These are phyloP conservation scores for Nitzschia putrida DNA, from an alignment of 108 stramenopile species.

Conservation along the genomic window DNA sequence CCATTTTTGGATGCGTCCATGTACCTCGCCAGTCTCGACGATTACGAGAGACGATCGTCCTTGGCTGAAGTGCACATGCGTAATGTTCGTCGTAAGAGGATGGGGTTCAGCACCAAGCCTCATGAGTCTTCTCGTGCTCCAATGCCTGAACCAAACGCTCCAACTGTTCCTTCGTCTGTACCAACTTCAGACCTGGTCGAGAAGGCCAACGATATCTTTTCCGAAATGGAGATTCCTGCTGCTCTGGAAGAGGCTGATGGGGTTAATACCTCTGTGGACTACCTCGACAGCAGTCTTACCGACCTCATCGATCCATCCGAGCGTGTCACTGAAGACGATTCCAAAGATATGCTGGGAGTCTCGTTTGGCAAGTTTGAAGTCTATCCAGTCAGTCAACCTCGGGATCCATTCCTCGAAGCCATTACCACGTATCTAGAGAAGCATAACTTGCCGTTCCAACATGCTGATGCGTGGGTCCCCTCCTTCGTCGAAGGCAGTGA, in stretches of 20 bases:
- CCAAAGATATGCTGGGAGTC: background rate
- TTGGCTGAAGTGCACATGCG: slow-evolving; percentile 47
- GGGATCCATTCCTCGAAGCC: slow-evolving; percentile 45
- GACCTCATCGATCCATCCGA: background rate
- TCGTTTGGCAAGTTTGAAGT: background rate
- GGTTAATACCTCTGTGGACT: background rate
- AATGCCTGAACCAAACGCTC: too few species aligned
- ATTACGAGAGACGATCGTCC: slow-evolving; percentile 38
- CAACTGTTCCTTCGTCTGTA: too few species aligned
- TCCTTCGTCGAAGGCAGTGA: slow-evolving; percentile 29
- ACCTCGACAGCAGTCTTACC: background rate
- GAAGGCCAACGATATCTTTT: background rate
- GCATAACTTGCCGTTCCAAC: slow-evolving; percentile 52
- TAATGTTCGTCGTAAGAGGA: slow-evolving; percentile 52
- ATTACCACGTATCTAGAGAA: slow-evolving; percentile 41
- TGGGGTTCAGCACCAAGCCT: slow-evolving; percentile 14
- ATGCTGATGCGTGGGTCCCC: slow-evolving; percentile 72
- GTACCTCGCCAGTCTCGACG: slow-evolving; percentile 61
- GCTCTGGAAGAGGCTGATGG: background rate
- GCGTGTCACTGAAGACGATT: background rate
- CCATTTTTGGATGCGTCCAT: slow-evolving; percentile 47
- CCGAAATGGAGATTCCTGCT: background rate
- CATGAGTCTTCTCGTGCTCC: background rate
- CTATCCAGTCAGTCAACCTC: background rate
- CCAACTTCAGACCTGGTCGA: too few species aligned